phyloP scores from a whole-genome alignment of 1,284 basidiomycete species.

The Malassezia pachydermatis region DNA sequence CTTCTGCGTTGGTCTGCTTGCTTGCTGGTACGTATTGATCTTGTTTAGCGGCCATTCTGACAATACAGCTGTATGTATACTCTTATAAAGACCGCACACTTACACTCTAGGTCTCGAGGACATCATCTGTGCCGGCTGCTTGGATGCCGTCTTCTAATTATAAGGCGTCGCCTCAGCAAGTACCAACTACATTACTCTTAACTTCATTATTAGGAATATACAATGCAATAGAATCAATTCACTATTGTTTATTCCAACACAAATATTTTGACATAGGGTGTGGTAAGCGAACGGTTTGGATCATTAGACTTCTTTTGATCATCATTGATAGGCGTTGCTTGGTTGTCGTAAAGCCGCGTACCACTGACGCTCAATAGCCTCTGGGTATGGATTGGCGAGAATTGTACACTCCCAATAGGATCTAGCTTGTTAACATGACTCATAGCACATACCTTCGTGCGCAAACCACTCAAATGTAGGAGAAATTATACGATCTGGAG shows the following conservation, averaged over 20 bases:
- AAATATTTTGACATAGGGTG: too few species aligned
- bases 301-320: too few species aligned
- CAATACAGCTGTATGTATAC: slow-evolving; percentile 10
- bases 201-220: too few species aligned
- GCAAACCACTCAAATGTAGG: slow-evolving; percentile 3
- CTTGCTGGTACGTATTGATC: slow-evolving; percentile 14
- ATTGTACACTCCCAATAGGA: slow-evolving; percentile 12
- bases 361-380: slow-evolving; percentile 5
- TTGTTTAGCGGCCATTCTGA: not conserved
- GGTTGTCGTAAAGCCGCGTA: slow-evolving; percentile 8
- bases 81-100: not conserved
- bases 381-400: not conserved
- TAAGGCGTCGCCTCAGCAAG: too few species aligned
- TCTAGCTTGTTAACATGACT: slow-evolving; percentile 1
- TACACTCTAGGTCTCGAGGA: slow-evolving; percentile 16
- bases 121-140: slow-evolving; percentile 20
- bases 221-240: too few species aligned
- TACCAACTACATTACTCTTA: too few species aligned
- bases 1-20: slow-evolving; percentile 15
- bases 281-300: too few species aligned
- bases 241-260: too few species aligned
- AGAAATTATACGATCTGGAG: not conserved
- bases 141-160: slow-evolving; percentile 19
- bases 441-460: slow-evolving; percentile 6
- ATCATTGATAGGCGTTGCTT: too few species aligned